phyloP scores from a whole-genome alignment of 2,329 filamentous ascomycete species.

The Ophidiomyces ophidiicola region DNA sequence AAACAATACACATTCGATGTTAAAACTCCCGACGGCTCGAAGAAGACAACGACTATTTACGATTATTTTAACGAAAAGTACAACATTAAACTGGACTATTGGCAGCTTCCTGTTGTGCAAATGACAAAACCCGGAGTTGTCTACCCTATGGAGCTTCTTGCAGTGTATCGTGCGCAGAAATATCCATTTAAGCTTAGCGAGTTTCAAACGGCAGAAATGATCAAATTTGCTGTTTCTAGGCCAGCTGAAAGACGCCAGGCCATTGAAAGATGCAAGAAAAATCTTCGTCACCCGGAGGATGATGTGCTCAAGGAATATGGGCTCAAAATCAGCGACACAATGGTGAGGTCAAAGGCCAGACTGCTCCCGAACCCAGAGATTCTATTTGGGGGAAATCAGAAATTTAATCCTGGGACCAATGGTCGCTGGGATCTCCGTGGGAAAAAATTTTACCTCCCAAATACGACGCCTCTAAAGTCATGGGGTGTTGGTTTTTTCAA shows the following conservation, averaged over 20 bases:
- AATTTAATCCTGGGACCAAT: conserved; percentile 47
- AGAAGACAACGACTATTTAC: conserved; percentile 45
- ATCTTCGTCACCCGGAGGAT: conserved; percentile 58
- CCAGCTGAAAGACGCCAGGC: conserved; percentile 55
- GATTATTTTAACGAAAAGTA: conserved; percentile 45
- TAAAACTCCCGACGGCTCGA: conserved; percentile 28
- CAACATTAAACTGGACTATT: conserved; percentile 35
- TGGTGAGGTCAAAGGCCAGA: conserved; percentile 57
- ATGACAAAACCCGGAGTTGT: conserved; percentile 45
- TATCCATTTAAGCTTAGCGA: conserved; percentile 49
- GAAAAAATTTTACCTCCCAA: conserved; percentile 61
- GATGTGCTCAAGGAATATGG: conserved; percentile 61
- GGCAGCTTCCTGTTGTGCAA: conserved; percentile 44
- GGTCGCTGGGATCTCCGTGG: conserved; percentile 83
- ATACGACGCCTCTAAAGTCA: conserved; percentile 48
- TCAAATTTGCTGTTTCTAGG: conserved; percentile 77
- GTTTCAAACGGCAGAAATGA: conserved; percentile 67
- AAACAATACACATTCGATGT: conserved; percentile 34
- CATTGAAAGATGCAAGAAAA: conserved; percentile 55
- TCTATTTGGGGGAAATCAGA: conserved; percentile 47
- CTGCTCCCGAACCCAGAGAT: conserved; percentile 61
- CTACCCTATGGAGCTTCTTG: conserved; percentile 46
- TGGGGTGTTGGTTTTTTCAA: conserved; percentile 67
- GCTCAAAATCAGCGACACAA: conserved; percentile 51
- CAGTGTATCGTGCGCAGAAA: conserved; percentile 43